A percentile compares a stretch with the other conserved stretches of the same genome.
These are phyloP conservation scores for Triticum turgidum DNA, from an alignment of 176 grass and related monocot genomes.

Conservation along the genomic window DNA sequence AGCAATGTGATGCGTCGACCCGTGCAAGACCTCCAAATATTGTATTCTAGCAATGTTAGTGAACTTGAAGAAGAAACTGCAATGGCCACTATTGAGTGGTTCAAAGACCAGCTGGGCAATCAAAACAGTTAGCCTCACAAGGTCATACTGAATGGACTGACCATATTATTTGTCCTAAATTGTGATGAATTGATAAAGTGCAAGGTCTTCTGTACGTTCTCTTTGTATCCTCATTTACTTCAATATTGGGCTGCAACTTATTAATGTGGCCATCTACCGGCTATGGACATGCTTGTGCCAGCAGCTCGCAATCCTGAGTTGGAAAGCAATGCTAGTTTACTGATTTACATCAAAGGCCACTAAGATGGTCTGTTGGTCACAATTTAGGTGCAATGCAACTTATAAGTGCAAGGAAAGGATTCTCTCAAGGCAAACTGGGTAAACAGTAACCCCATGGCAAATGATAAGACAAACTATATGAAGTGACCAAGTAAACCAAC, in stretches of 20 bases:
- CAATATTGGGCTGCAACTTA: background rate
- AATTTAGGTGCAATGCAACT: background rate
- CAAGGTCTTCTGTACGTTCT: too few species aligned
- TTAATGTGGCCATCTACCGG: background rate
- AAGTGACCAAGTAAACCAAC: background rate
- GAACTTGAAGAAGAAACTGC: constrained; percentile 10
- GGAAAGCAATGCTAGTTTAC: background rate
- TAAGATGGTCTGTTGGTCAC: background rate
- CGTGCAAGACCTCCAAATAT: constrained; percentile 6
- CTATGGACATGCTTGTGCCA: constrained; percentile 10
- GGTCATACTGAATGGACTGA: background rate
- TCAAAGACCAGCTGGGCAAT: background rate
- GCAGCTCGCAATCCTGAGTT: background rate
- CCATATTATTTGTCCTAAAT: background rate
- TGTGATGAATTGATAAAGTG: too few species aligned
- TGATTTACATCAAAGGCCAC: background rate
- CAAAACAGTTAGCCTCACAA: constrained; percentile 19
- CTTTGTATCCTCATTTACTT: too few species aligned
- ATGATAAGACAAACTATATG: background rate
- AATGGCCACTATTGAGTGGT: background rate
- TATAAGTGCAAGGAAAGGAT: background rate
- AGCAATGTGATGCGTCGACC: background rate
- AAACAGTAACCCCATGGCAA: background rate
- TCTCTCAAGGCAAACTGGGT: background rate
- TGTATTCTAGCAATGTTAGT: background rate